Evolutionary conservation across 768 basidiomycete genomes (phyloP), one percentile per base, ranked within the genome.

Genomic region (Chalciporus piperatus): DNA sequence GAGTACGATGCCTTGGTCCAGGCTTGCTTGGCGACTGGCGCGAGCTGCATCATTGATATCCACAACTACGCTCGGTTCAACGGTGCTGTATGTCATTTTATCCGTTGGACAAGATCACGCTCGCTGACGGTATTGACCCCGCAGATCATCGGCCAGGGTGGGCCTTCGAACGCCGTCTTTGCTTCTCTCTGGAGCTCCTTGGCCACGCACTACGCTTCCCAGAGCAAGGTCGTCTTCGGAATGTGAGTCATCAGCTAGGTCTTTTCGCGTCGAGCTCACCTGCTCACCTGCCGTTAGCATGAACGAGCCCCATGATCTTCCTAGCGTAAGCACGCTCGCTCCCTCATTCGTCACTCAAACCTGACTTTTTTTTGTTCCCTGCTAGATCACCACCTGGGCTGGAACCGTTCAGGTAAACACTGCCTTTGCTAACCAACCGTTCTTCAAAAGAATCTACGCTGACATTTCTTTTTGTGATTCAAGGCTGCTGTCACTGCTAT

Each of bases 281-380:
- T 3, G 17, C 5, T 5, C 8, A 27, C 9, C 25, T 16, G 8
- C 14, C 23, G 3, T n/a, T n/a, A 57, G 56, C 43, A 57, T 57
- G 56, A 57, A 57, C 30, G 56, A 57, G 43, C 56, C 56, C 2
- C 54, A 57, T 22, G 56, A 56, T 20, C 37, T 57, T 16, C 56
- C 56, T 6, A 42, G 3, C 10, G 56, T 57, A n/a, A 56, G 54
- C 14, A 20, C 20, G 12, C 17, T 38, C 4, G 35, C n/a, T n/a
- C n/a, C 10, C 16, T 16, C 14, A 6, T 37, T 32, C 11, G 10
- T 13, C 30, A n/a, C 16, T 6, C 14, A 37, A 37, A 10, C 16
- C 35, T 37, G n/a, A 37, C 35, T 6, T n/a, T 37, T n/a, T n/a
- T 5, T n/a, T n/a, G n/a, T 7, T 2, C 14, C 35, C 35, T 37